These are phyloP conservation scores for Cystofilobasidium ferigula DNA, from an alignment of 768 basidiomycete genomes.

Conservation along the genomic window DNA sequence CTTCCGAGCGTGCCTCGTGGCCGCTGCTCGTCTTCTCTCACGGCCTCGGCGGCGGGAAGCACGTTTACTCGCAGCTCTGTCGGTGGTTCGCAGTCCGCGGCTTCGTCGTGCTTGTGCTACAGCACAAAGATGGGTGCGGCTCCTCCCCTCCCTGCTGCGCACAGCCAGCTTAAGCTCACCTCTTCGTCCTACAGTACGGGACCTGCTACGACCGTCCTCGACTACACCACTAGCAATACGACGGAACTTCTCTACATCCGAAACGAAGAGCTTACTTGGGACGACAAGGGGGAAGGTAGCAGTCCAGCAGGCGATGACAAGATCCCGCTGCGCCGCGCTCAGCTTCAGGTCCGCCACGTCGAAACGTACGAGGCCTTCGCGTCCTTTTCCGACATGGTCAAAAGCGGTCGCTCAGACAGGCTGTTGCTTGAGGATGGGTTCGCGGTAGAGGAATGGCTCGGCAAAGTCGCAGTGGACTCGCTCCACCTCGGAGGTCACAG, in stretches of 20 bases:
- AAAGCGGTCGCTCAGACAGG: constrained; percentile 29
- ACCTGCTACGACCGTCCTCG: constrained; percentile 44
- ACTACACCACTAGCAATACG: constrained; percentile 29
- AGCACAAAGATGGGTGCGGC: constrained; percentile 57
- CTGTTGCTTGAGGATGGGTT: constrained; percentile 1
- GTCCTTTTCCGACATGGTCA: constrained; percentile 51
- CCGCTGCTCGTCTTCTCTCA: constrained; percentile 76
- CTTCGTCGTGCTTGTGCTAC: constrained; percentile 66
- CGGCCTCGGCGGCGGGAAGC: constrained; percentile 62
- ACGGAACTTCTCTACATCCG: constrained; percentile 46
- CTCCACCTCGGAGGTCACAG: constrained; percentile 45
- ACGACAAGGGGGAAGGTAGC: constrained; percentile 28
- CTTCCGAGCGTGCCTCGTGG: constrained; percentile 43
- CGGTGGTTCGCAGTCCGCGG: constrained; percentile 63
- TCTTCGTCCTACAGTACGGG: constrained; percentile 44
- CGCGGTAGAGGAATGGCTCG: constrained; percentile 29
- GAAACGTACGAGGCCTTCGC: constrained; percentile 58
- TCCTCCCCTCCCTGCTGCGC: not conserved
- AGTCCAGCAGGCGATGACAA: constrained; percentile 29
- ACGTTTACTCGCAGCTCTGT: constrained; percentile 49
- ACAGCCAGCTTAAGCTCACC: not conserved
- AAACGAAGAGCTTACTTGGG: constrained; percentile 44
- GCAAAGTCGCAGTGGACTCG: constrained; percentile 33
- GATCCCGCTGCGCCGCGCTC: constrained; percentile 49
- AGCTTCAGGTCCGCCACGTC: constrained; percentile 56